Evolutionary conservation across 225 moss, liverwort and hornwort species (phyloP).

Genomic region (Pleurozium schreberi): DNA sequence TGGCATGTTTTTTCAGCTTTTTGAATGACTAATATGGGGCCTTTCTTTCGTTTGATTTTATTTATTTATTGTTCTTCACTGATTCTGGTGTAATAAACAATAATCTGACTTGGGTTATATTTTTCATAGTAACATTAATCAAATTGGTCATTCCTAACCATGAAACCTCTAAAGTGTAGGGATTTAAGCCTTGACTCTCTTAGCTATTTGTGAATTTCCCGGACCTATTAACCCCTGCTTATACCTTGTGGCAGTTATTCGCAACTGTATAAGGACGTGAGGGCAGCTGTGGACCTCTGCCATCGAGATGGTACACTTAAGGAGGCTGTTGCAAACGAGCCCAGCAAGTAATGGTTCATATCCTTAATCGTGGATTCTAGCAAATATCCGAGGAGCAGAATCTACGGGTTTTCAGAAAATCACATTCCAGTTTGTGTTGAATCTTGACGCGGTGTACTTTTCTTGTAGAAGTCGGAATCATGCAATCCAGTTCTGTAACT

Average conservation of each 20-base stretch:
- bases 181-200: background rate
- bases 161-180: background rate
- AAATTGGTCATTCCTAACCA: background rate
- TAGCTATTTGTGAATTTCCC: background rate
- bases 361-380: background rate
- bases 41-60: background rate
- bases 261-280: slow-evolving; percentile 75
- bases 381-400: background rate
- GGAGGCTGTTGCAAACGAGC: slow-evolving; percentile 79
- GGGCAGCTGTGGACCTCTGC: slow-evolving; percentile 83
- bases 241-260: slow-evolving; percentile 48
- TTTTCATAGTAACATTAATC: background rate
- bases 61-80: background rate
- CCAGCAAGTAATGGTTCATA: slow-evolving; percentile 46
- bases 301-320: slow-evolving; percentile 91
- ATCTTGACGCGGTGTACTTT: background rate
- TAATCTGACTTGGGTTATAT: background rate
- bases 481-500: background rate
- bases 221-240: background rate
- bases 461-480: background rate
- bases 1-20: background rate
- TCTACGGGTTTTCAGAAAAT: background rate
- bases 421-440: background rate
- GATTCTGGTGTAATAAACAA: background rate
- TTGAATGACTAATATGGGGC: background rate